These are phyloP conservation scores for Diutina sp. DNA, from an alignment of 1,139 yeast species.

Conservation along the genomic window DNA sequence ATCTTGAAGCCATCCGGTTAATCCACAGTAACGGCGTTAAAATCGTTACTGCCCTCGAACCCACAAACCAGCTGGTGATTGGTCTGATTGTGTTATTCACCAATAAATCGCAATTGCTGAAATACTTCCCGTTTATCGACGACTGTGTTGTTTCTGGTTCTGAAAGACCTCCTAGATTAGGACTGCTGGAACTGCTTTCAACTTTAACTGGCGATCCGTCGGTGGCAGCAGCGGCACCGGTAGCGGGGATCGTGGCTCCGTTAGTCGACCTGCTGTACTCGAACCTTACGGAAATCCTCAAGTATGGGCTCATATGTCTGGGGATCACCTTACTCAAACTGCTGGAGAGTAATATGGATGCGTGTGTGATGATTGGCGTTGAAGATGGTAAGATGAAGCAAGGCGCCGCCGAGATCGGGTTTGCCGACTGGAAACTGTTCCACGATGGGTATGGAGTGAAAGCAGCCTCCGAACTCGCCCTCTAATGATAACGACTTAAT, in stretches of 20 bases:
- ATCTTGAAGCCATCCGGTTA: constrained; percentile 12
- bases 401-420: constrained; percentile 32
- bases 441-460: constrained; percentile 22
- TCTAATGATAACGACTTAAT: too few species aligned
- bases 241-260: constrained; percentile 48
- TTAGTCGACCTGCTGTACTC: constrained; percentile 44
- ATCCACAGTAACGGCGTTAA: constrained; percentile 20
- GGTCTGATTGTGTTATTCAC: constrained; percentile 46
- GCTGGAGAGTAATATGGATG: constrained; percentile 15
- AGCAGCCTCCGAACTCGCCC: background rate
- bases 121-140: constrained; percentile 40
- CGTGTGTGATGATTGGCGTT: constrained; percentile 28
- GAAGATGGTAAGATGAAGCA: constrained; percentile 20
- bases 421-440: constrained; percentile 26
- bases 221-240: constrained; percentile 5
- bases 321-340: constrained; percentile 39
- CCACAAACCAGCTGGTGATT: constrained; percentile 38
- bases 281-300: constrained; percentile 41
- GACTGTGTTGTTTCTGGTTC: constrained; percentile 10
- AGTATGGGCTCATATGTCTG: constrained; percentile 45
- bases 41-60: constrained; percentile 45
- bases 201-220: background rate
- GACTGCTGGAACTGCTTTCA: background rate
- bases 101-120: constrained; percentile 31
- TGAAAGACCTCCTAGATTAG: background rate